Percentiles rank a stretch among this genome's conserved stretches.
phyloP scores from a whole-genome alignment of 176 grass and related monocot genomes.

The Aegilops umbellulata region DNA sequence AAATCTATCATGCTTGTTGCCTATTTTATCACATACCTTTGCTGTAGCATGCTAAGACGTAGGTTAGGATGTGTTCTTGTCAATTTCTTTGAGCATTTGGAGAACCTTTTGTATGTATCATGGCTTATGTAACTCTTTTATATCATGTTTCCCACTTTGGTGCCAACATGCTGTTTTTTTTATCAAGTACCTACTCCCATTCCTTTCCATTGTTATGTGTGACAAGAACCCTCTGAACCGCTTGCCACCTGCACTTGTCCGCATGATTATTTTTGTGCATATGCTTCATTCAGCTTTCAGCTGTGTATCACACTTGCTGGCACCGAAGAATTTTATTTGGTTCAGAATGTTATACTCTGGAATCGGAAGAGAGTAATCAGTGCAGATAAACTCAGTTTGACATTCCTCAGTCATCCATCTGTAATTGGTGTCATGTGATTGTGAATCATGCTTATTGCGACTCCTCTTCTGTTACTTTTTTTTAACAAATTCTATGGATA shows the following conservation, averaged over 20 bases:
- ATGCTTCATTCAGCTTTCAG: neutral
- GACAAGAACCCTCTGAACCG: neutral
- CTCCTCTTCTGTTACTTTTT: neutral
- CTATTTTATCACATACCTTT: neutral
- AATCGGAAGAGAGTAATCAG: neutral
- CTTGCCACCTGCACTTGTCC: neutral
- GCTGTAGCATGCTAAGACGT: neutral
- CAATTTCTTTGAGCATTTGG: neutral
- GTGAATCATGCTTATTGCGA: neutral
- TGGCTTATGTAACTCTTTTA: neutral
- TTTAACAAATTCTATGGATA: neutral
- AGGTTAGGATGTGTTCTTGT: neutral
- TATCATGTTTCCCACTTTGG: neutral
- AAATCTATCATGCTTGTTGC: neutral
- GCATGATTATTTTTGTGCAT: neutral
- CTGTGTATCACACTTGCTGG: neutral
- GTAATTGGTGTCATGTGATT: neutral
- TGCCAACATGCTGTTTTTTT: neutral
- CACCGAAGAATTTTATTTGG: neutral
- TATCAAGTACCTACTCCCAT: neutral
- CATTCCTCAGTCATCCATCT: too few species aligned
- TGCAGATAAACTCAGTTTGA: neutral
- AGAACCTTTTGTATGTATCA: neutral
- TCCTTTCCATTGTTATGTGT: neutral
- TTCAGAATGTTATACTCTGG: neutral